Base-by-base conservation (phyloP, 306 rosid species). In the Myrica gale region DNA sequence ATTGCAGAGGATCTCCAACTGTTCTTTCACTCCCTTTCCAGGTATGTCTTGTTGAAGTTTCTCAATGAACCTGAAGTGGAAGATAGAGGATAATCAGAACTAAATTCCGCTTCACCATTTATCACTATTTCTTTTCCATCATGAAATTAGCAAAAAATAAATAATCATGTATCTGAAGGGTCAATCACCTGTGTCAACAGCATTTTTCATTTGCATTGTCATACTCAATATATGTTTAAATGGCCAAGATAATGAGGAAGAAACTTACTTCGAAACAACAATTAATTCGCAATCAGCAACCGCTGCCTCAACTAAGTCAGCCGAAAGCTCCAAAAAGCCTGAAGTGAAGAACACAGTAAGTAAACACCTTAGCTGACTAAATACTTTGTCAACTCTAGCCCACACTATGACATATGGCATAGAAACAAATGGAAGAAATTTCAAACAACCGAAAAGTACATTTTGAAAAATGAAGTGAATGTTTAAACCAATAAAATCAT, bases 1-100 rank as follows among this genome's bases (percentile, higher is more conserved):
- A 75, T 84, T 68, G 78, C 92, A 89, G 44, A 95, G 99, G 78
- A 47, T 85, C 89, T 84, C 81, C 62, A 95, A 73, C 76, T 92
- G 97, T 50, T 90, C 85, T 84, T 87, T 95, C 85, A 92, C 97
- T 71, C 99, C 99, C 72, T 87, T 89, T 76, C 97, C 98, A 43
- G 97, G 90, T 50, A 95, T 89, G 76, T 88, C 91, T 84, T 91
- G 89, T 74, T 86, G 88, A 86, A 92, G 74, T 84, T 89, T 92
- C 77, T 92, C 98, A 45, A 95, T 82, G 85, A 90, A 95, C 84
- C 97, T 95, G 74, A 82, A 84, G 81, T n/a, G 48, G 20, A 45
- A 46, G 72, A 55, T 62, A 32, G 46, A 37, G 32, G 37, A 15
- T 20, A 62, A 62, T 37, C 21, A 3, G 21, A 62, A 10, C 37